phyloP scores from a whole-genome alignment of 345 rosid species.

The Bruguiera parviflora region DNA sequence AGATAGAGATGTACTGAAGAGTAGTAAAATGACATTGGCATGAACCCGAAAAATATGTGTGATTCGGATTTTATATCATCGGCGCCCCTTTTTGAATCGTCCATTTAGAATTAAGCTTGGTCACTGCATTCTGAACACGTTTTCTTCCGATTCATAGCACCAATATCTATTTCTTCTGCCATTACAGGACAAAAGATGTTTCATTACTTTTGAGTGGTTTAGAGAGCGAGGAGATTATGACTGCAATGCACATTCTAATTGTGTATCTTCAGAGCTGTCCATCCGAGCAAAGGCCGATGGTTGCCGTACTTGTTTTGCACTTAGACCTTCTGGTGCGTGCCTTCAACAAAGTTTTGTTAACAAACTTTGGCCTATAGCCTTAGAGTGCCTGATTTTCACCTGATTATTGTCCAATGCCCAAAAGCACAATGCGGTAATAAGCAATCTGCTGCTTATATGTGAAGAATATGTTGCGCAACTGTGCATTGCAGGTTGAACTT shows the following conservation, averaged over 20 bases:
- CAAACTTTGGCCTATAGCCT: not conserved
- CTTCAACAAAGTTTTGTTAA: not conserved
- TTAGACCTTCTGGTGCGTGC: constrained; percentile 45
- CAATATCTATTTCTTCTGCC: not conserved
- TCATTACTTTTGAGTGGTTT: constrained; percentile 28
- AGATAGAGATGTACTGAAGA: not conserved
- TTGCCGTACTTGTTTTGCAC: constrained; percentile 48
- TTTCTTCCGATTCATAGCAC: not conserved
- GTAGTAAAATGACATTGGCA: too few species aligned
- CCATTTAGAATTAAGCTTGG: too few species aligned
- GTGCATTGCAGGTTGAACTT: constrained; percentile 39
- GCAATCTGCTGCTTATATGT: not conserved
- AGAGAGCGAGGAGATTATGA: constrained; percentile 38
- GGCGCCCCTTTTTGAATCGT: too few species aligned
- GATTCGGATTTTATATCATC: too few species aligned
- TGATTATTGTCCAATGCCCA: not conserved
- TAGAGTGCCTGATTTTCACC: not conserved
- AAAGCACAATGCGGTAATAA: too few species aligned
- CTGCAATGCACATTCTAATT: constrained; percentile 41
- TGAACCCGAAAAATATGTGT: too few species aligned
- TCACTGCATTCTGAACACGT: too few species aligned
- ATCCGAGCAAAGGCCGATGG: constrained; percentile 37
- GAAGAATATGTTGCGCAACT: not conserved
- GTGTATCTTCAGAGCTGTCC: constrained; percentile 42
- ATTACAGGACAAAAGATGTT: constrained; percentile 42